Evolutionary conservation across 2,329 filamentous ascomycete genomes (phyloP).

Genomic region (Calonectria multiphialidica): DNA sequence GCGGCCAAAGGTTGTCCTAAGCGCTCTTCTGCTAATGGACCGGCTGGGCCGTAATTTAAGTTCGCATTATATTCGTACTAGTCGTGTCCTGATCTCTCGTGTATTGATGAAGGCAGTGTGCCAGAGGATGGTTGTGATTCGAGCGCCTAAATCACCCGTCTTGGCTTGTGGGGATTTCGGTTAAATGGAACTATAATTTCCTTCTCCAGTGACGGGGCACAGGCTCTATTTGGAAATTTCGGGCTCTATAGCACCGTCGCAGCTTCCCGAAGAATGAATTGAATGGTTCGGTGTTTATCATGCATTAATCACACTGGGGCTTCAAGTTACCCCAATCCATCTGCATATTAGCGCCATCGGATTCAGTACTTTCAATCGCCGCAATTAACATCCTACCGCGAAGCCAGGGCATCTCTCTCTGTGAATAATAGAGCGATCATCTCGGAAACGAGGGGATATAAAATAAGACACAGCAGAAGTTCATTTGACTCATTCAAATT

Average conservation of each 20-base stretch:
- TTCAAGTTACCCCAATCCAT: not conserved
- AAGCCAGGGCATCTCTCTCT: no score
- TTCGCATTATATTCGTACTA: not conserved
- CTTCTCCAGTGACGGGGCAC: not conserved
- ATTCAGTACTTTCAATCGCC: no score
- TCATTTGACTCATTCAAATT: no score
- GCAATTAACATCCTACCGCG: no score
- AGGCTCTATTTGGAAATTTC: not conserved
- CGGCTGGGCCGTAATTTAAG: constrained; percentile 10
- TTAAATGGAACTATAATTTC: constrained; percentile 9
- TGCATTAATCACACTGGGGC: no score
- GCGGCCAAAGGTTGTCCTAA: constrained; percentile 2
- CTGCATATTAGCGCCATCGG: no score
- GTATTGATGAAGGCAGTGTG: not conserved
- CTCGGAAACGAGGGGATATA: no score
- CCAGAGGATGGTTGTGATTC: constrained; percentile 8
- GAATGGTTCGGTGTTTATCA: not conserved
- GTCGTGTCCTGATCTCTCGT: not conserved
- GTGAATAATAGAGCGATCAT: no score
- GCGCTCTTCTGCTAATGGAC: constrained; percentile 16
- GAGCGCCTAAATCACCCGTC: constrained; percentile 8
- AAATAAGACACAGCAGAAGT: no score
- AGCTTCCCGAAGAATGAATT: not conserved
- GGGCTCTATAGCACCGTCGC: not conserved
- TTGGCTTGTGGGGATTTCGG: constrained; percentile 18